Base-by-base conservation (phyloP, 257 asterid genomes). In the Solanum appendiculatum region DNA sequence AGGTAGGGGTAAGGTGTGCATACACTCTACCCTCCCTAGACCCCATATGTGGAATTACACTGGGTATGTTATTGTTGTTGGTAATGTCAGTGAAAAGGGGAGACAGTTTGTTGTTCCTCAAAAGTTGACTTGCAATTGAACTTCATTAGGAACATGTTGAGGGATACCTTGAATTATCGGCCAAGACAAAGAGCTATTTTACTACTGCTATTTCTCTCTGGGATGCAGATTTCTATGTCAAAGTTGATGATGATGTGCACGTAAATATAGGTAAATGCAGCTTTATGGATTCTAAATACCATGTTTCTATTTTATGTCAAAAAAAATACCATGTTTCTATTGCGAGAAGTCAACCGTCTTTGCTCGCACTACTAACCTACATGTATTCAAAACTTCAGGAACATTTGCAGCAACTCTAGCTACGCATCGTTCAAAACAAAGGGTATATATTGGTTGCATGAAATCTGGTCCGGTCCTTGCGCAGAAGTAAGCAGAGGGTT, bases 141-240 rank as follows among this genome's bases (percentile, higher is more conserved):
- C n/a, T 78, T 15, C 40, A 4, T 46, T 87, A 95, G 98, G 97
- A 94, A 11, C 98, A 95, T 86, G 96, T 95, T 58, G 98, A 94
- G 90, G 98, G 98, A 84, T 95, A 94, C 93, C 98, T 93, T 73
- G 98, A 94, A 90, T 87, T 95, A 86, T 95, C 98, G 27, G 97
- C 98, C 77, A 95, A 95, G 92, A 95, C 98, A 15, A 95, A 93
- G 90, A 75, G 95, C 40, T 94, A 93, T 89, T 93, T 95, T 83
- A 88, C 95, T 85, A 93, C 98, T 23, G 97, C 97, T 82, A 91
- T 93, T 91, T 92, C 93, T 37, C 87, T 93, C 31, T 95, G 98
- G 98, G 97, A 95, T 92, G 98, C 98, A 25, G 98, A 95, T 87
- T 95, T 93, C 85, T 94, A 95, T 82, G 98, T 95, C 87, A 95